phyloP scores from a whole-genome alignment of 208 protist species.

The Porcisia hertigi region DNA sequence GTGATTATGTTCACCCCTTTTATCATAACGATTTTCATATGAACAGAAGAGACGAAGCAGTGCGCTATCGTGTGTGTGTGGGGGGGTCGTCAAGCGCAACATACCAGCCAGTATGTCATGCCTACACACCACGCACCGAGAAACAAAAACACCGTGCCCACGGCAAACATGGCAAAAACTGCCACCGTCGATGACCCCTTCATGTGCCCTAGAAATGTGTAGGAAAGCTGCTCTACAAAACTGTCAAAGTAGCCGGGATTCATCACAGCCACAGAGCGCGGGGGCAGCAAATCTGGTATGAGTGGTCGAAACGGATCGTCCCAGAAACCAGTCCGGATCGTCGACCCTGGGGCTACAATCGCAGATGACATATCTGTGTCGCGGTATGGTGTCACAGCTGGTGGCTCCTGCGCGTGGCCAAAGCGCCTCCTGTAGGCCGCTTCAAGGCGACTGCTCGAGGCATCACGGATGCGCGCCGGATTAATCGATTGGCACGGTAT shows the following conservation, averaged over 20 bases:
- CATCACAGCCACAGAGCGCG: conserved; percentile 44
- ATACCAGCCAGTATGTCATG: conserved; percentile 18
- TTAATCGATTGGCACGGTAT: conserved; percentile 36
- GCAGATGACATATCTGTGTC: conserved; percentile 12
- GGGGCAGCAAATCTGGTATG: conserved; percentile 34
- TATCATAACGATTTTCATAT: not conserved
- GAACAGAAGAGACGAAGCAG: not conserved
- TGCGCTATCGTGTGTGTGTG: not conserved
- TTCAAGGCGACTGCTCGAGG: conserved; percentile 33
- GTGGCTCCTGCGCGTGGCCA: conserved; percentile 1
- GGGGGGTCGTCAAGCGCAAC: not conserved
- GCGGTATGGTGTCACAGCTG: conserved; percentile 5
- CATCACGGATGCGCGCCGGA: conserved; percentile 21
- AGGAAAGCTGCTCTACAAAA: conserved; percentile 25
- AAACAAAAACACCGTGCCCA: conserved; percentile 11
- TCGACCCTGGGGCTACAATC: conserved; percentile 20
- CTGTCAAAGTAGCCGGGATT: conserved; percentile 61
- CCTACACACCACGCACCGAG: conserved; percentile 22
- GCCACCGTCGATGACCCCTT: conserved; percentile 15
- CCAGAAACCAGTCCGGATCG: conserved; percentile 26
- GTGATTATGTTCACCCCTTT: not conserved
- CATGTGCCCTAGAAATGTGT: conserved; percentile 34
- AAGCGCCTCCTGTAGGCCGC: conserved; percentile 24
- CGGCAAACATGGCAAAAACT: conserved; percentile 15
- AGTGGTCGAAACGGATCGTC: conserved; percentile 48